Evolutionary conservation across 2,329 filamentous ascomycete genomes (phyloP).

Genomic region (Cadophora gregata): DNA sequence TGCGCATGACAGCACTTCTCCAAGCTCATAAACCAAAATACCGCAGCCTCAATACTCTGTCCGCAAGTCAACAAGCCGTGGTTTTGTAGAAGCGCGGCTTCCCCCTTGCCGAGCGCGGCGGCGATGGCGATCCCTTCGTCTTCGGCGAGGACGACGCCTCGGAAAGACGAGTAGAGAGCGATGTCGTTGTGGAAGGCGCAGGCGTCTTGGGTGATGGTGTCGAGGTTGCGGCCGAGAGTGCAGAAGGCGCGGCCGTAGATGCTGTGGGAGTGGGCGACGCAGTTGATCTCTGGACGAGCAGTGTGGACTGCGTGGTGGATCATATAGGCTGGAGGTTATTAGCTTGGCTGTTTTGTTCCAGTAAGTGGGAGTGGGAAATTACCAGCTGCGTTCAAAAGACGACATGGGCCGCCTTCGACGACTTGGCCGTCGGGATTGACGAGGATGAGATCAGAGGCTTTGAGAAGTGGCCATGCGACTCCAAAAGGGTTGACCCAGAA

Average conservation of each 20-base stretch:
- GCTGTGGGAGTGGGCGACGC: slow-evolving; percentile 63
- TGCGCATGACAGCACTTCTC: slow-evolving; percentile 56
- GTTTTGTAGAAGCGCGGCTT: slow-evolving; percentile 60
- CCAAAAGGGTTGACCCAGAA: slow-evolving; percentile 47
- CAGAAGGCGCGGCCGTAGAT: slow-evolving; percentile 67
- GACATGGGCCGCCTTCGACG: slow-evolving; percentile 61
- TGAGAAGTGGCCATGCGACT: slow-evolving; percentile 52
- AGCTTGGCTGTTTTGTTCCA: neutral
- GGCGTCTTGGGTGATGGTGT: slow-evolving; percentile 64
- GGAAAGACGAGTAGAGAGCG: slow-evolving; percentile 51
- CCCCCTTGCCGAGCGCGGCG: slow-evolving; percentile 52
- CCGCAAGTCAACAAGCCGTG: slow-evolving; percentile 61
- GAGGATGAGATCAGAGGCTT: slow-evolving; percentile 69
- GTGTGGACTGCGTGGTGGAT: slow-evolving; percentile 65
- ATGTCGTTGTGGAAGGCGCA: slow-evolving; percentile 57
- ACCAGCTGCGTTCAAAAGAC: slow-evolving; percentile 44
- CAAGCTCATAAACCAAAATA: slow-evolving; percentile 60
- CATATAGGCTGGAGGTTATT: slow-evolving; percentile 55
- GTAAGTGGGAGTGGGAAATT: slow-evolving; percentile 5
- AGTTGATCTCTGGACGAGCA: slow-evolving; percentile 63
- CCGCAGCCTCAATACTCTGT: slow-evolving; percentile 54
- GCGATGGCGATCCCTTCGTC: slow-evolving; percentile 59
- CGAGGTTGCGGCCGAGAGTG: slow-evolving; percentile 62
- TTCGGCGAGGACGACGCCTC: slow-evolving; percentile 57
- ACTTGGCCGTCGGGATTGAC: slow-evolving; percentile 66